Percentiles rank a stretch among this genome's conserved stretches.
Conservation (phyloP, 73 alveolate species). For the Paramecium primaurelia region DNA sequence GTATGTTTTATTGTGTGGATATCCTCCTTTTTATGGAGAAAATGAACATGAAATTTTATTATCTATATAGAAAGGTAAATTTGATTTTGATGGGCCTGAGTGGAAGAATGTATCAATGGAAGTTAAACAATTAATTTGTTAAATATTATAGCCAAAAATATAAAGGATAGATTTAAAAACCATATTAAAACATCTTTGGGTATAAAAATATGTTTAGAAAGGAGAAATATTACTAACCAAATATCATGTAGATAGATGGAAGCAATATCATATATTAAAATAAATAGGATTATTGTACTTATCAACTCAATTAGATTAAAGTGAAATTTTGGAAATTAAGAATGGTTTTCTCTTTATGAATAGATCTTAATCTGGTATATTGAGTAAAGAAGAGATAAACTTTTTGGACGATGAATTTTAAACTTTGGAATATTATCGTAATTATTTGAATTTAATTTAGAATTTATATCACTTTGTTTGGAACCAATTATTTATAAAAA, state of each 20-base stretch:
- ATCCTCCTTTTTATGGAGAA: conserved; percentile 72
- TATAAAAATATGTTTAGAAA: not conserved
- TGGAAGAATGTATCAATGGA: conserved; percentile 52
- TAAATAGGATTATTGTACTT: not conserved
- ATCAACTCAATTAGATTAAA: conserved; percentile 19
- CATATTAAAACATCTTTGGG: conserved; percentile 20
- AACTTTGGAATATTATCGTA: conserved; percentile 1
- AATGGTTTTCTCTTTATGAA: conserved; percentile 31
- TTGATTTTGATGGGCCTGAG: conserved; percentile 66
- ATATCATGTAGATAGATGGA: not conserved
- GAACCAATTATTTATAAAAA: not conserved
- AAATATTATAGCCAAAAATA: conserved; percentile 53
- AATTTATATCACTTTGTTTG: conserved; percentile 15
- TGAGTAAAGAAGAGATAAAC: not conserved
- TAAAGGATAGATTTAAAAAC: not conserved
- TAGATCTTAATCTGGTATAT: not conserved
- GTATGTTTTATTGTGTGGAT: conserved; percentile 67
- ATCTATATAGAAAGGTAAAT: no score
- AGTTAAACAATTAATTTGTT: conserved; percentile 69
- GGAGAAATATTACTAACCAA: not conserved
- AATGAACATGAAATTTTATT: conserved; percentile 69
- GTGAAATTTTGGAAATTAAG: not conserved
- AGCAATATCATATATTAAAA: not conserved
- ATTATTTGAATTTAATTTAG: not conserved
- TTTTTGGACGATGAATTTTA: not conserved